Evolutionary conservation across 2,329 filamentous ascomycete species (phyloP).

Genomic region (Fusarium luffae): DNA sequence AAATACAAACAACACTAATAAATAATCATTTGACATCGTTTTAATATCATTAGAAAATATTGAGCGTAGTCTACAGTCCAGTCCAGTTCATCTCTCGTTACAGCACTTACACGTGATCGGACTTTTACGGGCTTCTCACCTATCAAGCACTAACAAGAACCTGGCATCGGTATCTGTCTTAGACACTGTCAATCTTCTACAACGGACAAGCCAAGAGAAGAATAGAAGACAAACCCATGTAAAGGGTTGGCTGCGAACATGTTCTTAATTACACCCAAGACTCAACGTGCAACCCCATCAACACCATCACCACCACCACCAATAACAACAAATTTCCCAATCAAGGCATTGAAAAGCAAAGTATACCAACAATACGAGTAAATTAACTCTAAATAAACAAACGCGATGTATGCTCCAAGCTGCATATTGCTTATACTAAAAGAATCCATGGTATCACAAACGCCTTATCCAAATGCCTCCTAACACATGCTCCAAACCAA

Average conservation of each 20-base stretch:
- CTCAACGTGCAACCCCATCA: background rate
- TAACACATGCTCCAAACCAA: constrained; percentile 2
- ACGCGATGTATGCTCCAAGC: background rate
- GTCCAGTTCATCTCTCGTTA: background rate
- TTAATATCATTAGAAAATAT: background rate
- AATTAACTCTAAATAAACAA: background rate
- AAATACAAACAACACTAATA: background rate
- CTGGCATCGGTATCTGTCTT: background rate
- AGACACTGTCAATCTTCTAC: background rate
- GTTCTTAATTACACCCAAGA: background rate
- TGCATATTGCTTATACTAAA: background rate
- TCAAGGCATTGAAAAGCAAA: background rate
- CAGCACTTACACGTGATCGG: constrained; percentile 6
- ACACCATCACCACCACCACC: background rate
- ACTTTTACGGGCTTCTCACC: background rate
- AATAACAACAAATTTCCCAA: constrained; percentile 11
- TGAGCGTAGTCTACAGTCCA: background rate
- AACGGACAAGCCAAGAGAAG: background rate
- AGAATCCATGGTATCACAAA: constrained; percentile 29
- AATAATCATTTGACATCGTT: background rate
- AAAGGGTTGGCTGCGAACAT: background rate
- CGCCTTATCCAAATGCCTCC: constrained; percentile 19
- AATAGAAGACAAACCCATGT: background rate
- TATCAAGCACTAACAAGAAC: background rate
- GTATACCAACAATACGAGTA: background rate